Evolutionary conservation across 441 rosid genomes (phyloP).

Genomic region (Brassica hybrid): DNA sequence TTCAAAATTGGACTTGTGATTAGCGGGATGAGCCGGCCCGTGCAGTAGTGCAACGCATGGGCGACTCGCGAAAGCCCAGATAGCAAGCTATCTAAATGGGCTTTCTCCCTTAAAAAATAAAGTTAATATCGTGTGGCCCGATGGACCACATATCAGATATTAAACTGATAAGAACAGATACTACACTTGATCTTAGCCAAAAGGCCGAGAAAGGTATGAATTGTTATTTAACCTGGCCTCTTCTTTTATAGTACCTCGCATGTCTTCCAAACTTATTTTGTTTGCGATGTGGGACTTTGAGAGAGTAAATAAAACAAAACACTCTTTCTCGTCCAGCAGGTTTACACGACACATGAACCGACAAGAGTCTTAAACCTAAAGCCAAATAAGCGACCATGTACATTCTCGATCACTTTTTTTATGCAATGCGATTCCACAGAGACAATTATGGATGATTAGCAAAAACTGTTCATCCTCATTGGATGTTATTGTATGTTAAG

Average conservation of each 20-base stretch:
- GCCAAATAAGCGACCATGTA: too few species aligned
- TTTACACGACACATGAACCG: too few species aligned
- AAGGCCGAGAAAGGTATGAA: slow-evolving; percentile 76
- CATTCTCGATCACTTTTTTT: too few species aligned
- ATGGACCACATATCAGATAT: slow-evolving; percentile 69
- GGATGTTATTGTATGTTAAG: too few species aligned
- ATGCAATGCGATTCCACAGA: too few species aligned
- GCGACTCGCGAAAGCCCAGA: slow-evolving; percentile 17
- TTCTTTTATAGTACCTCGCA: not conserved
- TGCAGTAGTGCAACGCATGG: slow-evolving; percentile 23
- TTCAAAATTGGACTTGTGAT: too few species aligned
- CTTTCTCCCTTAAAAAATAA: slow-evolving; percentile 31
- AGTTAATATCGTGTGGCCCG: slow-evolving; percentile 49
- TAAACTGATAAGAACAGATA: slow-evolving; percentile 90
- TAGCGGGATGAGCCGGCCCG: slow-evolving; percentile 16
- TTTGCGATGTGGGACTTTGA: slow-evolving; percentile 37
- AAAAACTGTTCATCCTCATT: too few species aligned
- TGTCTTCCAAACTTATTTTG: not conserved
- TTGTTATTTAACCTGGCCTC: rapidly evolving
- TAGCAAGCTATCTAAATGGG: slow-evolving; percentile 30
- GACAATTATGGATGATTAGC: too few species aligned
- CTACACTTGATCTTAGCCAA: slow-evolving; percentile 99
- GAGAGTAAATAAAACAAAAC: not conserved
- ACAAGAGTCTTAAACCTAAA: too few species aligned
- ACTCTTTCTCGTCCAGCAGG: not conserved